Evolutionary conservation across 2,329 filamentous ascomycete species (phyloP).

Genomic region (Cytospora piceicola): DNA sequence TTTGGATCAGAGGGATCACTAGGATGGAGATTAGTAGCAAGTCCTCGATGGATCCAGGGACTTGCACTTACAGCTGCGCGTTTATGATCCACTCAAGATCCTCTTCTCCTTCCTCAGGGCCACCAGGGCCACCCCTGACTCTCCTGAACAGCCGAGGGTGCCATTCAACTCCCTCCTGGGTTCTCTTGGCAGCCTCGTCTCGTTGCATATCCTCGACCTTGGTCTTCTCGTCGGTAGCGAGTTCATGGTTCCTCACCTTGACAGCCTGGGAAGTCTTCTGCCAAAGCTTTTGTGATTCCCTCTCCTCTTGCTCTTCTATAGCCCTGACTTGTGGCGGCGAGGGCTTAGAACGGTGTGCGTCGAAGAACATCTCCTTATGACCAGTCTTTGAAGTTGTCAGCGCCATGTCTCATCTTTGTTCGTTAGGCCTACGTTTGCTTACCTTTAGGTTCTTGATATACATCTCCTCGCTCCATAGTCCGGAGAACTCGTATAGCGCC

Average conservation of each 20-base stretch:
- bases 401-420: background rate
- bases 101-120: slow-evolving; percentile 79
- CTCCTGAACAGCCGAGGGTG: slow-evolving; percentile 81
- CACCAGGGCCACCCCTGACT: slow-evolving; percentile 71
- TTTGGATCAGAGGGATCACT: slow-evolving; percentile 59
- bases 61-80: slow-evolving; percentile 70
- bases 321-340: slow-evolving; percentile 75
- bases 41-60: background rate
- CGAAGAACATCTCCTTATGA: slow-evolving; percentile 87
- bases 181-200: slow-evolving; percentile 80
- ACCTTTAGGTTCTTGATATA: slow-evolving; percentile 81
- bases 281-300: slow-evolving; percentile 92
- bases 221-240: slow-evolving; percentile 94
- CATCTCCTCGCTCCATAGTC: slow-evolving; percentile 95
- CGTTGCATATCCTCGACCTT: slow-evolving; percentile 92
- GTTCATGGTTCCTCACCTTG: slow-evolving; percentile 80
- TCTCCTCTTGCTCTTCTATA: slow-evolving; percentile 81
- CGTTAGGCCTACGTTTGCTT: slow-evolving; percentile 37
- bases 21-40: slow-evolving; percentile 45
- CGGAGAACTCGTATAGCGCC: slow-evolving; percentile 86
- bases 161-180: slow-evolving; percentile 83
- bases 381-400: slow-evolving; percentile 65
- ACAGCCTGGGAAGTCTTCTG: slow-evolving; percentile 79
- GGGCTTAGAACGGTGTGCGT: slow-evolving; percentile 78
- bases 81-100: slow-evolving; percentile 95